A percentile compares a stretch with the other conserved stretches of the same genome.
Conservation (phyloP, 345 rosid genomes). For the Syzygium grande region DNA sequence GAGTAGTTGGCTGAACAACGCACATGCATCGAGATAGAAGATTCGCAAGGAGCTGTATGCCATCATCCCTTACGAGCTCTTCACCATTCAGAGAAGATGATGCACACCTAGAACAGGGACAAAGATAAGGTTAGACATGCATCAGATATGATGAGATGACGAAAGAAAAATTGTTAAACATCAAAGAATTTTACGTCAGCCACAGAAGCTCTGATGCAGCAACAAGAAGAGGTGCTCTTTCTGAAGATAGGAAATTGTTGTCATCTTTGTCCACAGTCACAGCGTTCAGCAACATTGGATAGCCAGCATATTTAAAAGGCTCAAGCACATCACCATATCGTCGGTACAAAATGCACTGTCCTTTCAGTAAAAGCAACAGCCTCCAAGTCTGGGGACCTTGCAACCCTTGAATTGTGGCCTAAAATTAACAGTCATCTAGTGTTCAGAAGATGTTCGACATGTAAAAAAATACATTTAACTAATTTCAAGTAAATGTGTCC, state of each 20-base stretch:
- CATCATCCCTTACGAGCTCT: constrained; percentile 97
- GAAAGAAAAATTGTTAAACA: background rate
- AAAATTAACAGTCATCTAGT: constrained; percentile 6
- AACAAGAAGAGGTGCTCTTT: constrained; percentile 90
- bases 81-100: constrained; percentile 98
- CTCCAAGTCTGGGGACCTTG: constrained; percentile 99
- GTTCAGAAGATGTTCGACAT: background rate
- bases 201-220: constrained; percentile 99
- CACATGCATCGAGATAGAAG: constrained; percentile 95
- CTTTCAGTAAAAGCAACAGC: constrained; percentile 86
- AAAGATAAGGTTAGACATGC: background rate
- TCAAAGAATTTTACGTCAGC: constrained; percentile 50
- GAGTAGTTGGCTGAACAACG: constrained; percentile 93
- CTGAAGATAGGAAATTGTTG: constrained; percentile 82
- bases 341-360: constrained; percentile 91
- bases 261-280: constrained; percentile 88
- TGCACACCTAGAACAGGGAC: constrained; percentile 55
- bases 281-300: constrained; percentile 94
- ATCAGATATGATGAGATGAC: background rate
- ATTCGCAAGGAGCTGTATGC: constrained; percentile 77
- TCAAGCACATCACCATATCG: constrained; percentile 76
- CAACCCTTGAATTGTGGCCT: constrained; percentile 99
- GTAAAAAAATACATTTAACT: background rate
- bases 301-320: constrained; percentile 99
- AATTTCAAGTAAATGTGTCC: background rate